Base-by-base conservation (phyloP, 371 early-diverging fungal genomes). In the Fennellomyces sp. region DNA sequence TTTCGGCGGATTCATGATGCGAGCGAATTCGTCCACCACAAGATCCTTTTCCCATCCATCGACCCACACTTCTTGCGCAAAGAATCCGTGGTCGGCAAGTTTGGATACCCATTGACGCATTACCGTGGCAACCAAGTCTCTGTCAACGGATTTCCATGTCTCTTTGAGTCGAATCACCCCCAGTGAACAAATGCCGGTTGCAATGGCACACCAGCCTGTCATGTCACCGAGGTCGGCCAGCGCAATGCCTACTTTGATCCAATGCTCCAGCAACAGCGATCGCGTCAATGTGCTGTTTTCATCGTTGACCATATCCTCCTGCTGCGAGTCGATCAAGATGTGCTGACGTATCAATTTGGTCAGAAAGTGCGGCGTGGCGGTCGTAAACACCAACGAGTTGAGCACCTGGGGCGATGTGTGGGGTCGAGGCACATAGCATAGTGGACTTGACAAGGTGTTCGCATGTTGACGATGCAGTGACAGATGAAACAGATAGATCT, bases 121-220 rank as follows among this genome's bases (percentile, higher is more conserved):
- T 6, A 92, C 78, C 11, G 78, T 60, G 5, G 66, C 56, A 5
- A 81, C 80, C 51, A 85, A 73, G 11, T 63, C 50, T 21, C 83
- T 68, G 21, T 84, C 78, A 0, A 92, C 86, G 2, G 81, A 72
- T 26, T 85, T 84, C 93, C 93, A 93, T 0, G 91, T 83, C 60
- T 93, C 91, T 50, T 85, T 81, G 39, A 93, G 65, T 17, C 93
- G 82, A 6, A 85, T 76, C 19, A 93, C 79, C 8, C 86, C 88
- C 10, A 91, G 85, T 5, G 89, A 87, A 30, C 91, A 91, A 1
- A 93, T 65, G 1, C 86, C 91, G 53, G 82, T 80, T 5, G 92
- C 91, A 28, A 93, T 82, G 0, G 91, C 89, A 30, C 87, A 76
- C 86, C 90, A 93, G 17, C 88, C 82, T 0, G 85, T 79, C 68